Evolutionary conservation across 2,329 filamentous ascomycete genomes (phyloP).

Genomic region (Alternaria brassicae): DNA sequence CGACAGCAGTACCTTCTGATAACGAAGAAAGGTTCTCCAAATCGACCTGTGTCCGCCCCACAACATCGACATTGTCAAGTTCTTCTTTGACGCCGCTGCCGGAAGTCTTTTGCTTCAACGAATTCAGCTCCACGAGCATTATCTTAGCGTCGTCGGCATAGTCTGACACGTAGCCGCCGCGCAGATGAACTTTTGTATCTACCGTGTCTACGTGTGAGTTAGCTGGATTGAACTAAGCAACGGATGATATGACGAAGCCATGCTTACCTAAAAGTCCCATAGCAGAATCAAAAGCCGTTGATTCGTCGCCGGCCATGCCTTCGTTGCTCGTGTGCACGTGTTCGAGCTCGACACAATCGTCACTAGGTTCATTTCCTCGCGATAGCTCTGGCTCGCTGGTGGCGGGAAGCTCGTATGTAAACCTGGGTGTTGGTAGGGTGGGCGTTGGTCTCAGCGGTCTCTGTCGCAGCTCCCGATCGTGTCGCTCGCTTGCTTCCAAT

Average conservation of each 20-base stretch:
- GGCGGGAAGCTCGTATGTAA: background rate
- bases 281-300: background rate
- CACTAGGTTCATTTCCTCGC: background rate
- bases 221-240: background rate
- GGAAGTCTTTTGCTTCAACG: background rate
- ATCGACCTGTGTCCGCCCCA: background rate
- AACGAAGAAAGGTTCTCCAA: background rate
- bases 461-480: conserved; percentile 13
- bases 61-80: background rate
- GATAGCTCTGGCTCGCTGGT: background rate
- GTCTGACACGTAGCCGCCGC: background rate
- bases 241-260: background rate
- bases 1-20: background rate
- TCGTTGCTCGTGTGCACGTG: background rate
- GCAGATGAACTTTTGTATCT: background rate
- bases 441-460: background rate
- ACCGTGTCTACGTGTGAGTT: background rate
- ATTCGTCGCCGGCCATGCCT: background rate
- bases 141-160: background rate
- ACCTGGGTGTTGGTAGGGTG: background rate
- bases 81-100: background rate
- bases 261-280: background rate
- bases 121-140: conserved; percentile 16
- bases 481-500: conserved; percentile 20
- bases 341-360: background rate